Percentiles rank a stretch among this genome's conserved stretches.
These are phyloP conservation scores for Hypoxylon perforatum DNA, from an alignment of 495 filamentous ascomycete species.

Conservation along the genomic window DNA sequence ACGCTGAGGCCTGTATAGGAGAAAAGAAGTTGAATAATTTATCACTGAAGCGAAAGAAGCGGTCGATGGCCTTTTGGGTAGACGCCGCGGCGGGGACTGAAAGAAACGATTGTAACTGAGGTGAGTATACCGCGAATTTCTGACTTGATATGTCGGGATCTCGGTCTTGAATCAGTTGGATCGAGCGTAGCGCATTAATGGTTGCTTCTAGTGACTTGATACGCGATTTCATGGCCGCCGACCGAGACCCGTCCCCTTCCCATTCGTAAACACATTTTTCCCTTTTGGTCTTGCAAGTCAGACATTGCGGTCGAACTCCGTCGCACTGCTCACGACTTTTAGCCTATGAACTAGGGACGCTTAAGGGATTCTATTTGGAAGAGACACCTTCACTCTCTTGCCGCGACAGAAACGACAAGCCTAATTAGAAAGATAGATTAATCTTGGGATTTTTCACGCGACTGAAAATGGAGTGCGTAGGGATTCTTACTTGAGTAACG, in stretches of 20 bases:
- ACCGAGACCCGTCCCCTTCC: background rate
- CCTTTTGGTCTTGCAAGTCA: background rate
- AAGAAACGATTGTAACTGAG: background rate
- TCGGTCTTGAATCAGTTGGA: background rate
- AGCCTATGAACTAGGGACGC: no score
- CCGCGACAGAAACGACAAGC: no score
- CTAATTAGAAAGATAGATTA: no score
- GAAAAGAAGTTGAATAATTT: constrained; percentile 49
- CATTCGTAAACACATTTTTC: background rate
- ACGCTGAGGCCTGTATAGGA: constrained; percentile 24
- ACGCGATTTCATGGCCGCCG: background rate
- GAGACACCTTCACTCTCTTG: no score
- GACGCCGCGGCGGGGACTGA: constrained; percentile 33
- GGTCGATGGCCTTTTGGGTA: constrained; percentile 38
- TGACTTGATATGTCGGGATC: no score
- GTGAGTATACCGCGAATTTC: background rate
- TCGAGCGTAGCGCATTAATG: background rate
- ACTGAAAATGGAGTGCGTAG: no score
- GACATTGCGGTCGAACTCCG: background rate
- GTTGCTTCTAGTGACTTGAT: background rate
- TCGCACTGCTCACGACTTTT: no score
- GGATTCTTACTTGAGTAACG: no score
- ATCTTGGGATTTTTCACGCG: no score
- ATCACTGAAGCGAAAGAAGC: constrained; percentile 46
- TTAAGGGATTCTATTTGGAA: no score